phyloP scores from a whole-genome alignment of 2,329 filamentous ascomycete genomes.

The Periconia macrospinosa region DNA sequence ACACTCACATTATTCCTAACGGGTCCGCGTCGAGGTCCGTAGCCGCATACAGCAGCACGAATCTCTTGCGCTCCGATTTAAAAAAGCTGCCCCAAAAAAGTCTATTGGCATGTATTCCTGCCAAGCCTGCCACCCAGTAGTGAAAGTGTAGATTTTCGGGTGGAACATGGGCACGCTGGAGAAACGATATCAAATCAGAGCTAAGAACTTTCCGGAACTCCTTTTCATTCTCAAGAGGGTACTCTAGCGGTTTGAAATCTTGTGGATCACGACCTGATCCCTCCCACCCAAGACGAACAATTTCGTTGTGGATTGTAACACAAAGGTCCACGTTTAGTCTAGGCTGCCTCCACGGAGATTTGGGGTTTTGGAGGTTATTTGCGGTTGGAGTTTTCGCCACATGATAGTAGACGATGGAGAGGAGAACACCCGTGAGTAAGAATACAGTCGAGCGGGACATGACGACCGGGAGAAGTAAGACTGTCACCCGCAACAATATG shows the following conservation, averaged over 20 bases:
- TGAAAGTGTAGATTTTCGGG: slow-evolving; percentile 1
- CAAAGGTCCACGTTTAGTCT: slow-evolving; percentile 6
- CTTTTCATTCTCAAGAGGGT: background rate
- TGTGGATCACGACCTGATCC: background rate
- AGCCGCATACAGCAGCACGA: slow-evolving; percentile 6
- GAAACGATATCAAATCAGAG: slow-evolving; percentile 1
- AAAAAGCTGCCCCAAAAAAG: slow-evolving; percentile 1
- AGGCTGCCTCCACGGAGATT: background rate
- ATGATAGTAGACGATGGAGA: background rate
- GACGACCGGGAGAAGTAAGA: background rate
- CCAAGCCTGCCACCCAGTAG: slow-evolving; percentile 3
- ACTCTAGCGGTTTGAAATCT: slow-evolving; percentile 1
- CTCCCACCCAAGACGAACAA: slow-evolving; percentile 8
- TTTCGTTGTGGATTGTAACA: slow-evolving; percentile 10
- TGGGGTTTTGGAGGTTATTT: background rate
- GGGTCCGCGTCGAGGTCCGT: slow-evolving; percentile 2
- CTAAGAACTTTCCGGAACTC: slow-evolving; percentile 1
- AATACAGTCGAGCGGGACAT: background rate
- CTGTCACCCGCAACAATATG: no score
- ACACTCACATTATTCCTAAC: slow-evolving; percentile 6
- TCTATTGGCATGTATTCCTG: background rate
- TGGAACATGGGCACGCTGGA: slow-evolving; percentile 1
- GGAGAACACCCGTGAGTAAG: background rate
- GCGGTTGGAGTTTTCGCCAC: background rate
- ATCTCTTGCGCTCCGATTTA: slow-evolving; percentile 3